These are phyloP conservation scores for Phoma sp. DNA, from an alignment of 2,329 filamentous ascomycete genomes.

Conservation along the genomic window DNA sequence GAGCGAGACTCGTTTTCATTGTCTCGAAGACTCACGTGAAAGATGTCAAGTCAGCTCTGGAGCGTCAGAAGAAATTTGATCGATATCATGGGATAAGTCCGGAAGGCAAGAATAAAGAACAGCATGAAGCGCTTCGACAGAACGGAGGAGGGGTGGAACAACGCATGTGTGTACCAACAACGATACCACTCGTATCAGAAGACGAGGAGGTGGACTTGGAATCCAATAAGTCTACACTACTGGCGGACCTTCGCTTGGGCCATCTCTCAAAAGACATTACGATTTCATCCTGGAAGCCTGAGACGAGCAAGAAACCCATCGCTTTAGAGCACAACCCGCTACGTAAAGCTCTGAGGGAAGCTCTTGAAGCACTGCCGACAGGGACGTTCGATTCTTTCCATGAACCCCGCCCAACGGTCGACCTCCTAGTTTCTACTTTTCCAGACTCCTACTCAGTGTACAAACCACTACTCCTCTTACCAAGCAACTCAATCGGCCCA, in stretches of 20 bases:
- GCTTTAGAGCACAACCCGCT: constrained; percentile 27
- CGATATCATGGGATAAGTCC: constrained; percentile 37
- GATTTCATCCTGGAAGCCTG: constrained; percentile 14
- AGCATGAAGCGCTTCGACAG: background rate
- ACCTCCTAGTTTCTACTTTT: constrained; percentile 30
- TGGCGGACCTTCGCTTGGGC: constrained; percentile 18
- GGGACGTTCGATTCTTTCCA: constrained; percentile 19
- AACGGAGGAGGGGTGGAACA: background rate
- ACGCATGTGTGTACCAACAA: constrained; percentile 34
- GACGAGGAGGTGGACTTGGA: background rate
- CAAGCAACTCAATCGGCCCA: constrained; percentile 23
- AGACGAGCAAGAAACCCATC: background rate
- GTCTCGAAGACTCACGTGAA: constrained; percentile 48
- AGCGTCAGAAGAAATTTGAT: constrained; percentile 37
- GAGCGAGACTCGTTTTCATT: constrained; percentile 10
- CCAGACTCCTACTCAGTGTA: constrained; percentile 61
- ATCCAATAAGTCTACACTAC: background rate
- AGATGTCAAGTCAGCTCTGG: constrained; percentile 47
- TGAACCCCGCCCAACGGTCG: constrained; percentile 13
- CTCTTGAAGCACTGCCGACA: constrained; percentile 21
- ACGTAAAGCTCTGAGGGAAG: constrained; percentile 27
- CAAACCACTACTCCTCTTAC: constrained; percentile 63
- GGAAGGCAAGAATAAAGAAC: background rate
- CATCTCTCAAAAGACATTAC: constrained; percentile 21
- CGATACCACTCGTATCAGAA: constrained; percentile 4